These are phyloP conservation scores for Camelina hispida DNA, from an alignment of 345 rosid genomes.

Conservation along the genomic window DNA sequence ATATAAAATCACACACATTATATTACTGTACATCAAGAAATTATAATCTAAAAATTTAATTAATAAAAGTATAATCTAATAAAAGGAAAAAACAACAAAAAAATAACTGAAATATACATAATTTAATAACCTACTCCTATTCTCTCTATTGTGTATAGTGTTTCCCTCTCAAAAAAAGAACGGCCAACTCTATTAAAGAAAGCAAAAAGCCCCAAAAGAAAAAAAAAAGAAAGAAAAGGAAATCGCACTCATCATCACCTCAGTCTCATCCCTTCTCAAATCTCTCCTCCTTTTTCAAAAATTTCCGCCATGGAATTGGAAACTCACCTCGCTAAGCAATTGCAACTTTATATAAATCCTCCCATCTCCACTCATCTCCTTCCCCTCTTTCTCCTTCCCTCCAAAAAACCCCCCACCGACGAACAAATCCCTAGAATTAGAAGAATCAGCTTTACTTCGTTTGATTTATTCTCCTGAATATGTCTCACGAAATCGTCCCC, in stretches of 20 bases:
- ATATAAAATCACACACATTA: not conserved
- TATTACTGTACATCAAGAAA: not conserved
- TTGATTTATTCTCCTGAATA: constrained; percentile 12
- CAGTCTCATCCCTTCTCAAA: not conserved
- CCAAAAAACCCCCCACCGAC: constrained; percentile 25
- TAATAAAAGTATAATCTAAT: too few relatives aligned
- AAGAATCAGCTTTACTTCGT: constrained; percentile 4
- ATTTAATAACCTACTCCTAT: not conserved
- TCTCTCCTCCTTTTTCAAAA: constrained; percentile 25
- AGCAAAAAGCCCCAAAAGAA: constrained; percentile 18
- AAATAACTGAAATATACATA: too few relatives aligned
- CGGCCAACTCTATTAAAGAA: constrained; percentile 24
- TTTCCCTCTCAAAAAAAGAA: too few relatives aligned
- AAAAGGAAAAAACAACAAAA: not conserved
- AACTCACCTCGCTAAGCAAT: constrained; percentile 49
- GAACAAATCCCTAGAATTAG: constrained; percentile 7
- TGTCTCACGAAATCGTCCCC: constrained; percentile 72
- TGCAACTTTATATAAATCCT: constrained; percentile 32
- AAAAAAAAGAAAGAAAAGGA: not conserved
- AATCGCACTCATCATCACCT: constrained; percentile 40
- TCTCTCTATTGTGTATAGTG: not conserved
- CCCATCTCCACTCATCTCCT: constrained; percentile 3
- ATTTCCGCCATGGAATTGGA: constrained; percentile 48
- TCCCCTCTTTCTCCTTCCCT: constrained; percentile 32
- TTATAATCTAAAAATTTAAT: not conserved